phyloP scores from a whole-genome alignment of 805 yeast species.

The Wickerhamomyces canadensis region DNA sequence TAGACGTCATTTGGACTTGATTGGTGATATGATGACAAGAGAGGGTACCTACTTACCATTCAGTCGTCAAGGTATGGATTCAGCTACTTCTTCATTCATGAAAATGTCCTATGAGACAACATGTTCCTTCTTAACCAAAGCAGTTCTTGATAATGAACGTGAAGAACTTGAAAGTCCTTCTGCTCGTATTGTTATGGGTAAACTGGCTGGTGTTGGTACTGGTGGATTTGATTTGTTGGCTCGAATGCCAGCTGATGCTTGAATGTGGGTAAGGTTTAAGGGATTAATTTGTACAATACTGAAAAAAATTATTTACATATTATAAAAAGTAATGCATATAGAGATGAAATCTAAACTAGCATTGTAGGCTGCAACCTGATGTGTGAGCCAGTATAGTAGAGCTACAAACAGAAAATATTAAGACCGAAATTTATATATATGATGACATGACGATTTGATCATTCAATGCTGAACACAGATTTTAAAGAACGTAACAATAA shows the following conservation, averaged over 20 bases:
- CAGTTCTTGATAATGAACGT: conserved; percentile 86
- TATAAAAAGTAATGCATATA: conserved; percentile 1
- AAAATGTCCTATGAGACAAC: conserved; percentile 99
- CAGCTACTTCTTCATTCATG: conserved; percentile 92
- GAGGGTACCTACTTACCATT: conserved; percentile 96
- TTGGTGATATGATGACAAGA: conserved; percentile 99
- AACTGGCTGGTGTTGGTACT: conserved; percentile 87
- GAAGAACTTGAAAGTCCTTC: conserved; percentile 90
- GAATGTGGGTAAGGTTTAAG: conserved; percentile 1
- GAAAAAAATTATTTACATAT: neutral
- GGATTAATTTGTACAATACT: neutral
- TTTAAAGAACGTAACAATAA: conserved; percentile 82
- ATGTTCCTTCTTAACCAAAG: conserved; percentile 93
- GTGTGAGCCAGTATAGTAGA: no score
- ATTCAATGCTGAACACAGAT: conserved; percentile 74
- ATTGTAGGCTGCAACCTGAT: neutral
- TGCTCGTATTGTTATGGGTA: conserved; percentile 90
- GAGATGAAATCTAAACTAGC: neutral
- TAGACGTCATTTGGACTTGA: conserved; percentile 88
- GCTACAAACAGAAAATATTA: no score
- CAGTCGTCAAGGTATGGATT: conserved; percentile 97
- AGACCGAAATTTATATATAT: conserved; percentile 1
- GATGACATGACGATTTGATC: conserved; percentile 10
- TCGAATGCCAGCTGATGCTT: conserved; percentile 28
- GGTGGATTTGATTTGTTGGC: conserved; percentile 83